Conservation (phyloP, 1,284 basidiomycete genomes). For the Puccinia novopanici region DNA sequence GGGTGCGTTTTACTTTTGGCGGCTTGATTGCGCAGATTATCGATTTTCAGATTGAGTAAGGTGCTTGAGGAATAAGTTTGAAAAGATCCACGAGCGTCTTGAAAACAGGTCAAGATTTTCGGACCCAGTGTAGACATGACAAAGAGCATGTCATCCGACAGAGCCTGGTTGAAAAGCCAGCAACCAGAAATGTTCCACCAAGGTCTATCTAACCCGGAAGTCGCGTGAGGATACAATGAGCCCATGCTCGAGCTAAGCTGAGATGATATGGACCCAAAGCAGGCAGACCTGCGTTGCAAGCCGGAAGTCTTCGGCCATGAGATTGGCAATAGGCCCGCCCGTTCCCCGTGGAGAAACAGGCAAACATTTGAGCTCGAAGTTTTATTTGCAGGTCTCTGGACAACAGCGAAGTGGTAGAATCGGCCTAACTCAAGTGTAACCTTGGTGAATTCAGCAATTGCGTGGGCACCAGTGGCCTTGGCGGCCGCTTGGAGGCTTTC, state of each 20-base stretch:
- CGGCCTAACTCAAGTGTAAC: conserved; percentile 17
- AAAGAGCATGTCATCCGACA: conserved; percentile 48
- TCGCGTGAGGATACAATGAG: neutral
- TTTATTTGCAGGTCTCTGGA: conserved; percentile 40
- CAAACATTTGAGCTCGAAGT: conserved; percentile 16
- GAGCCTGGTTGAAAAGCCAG: conserved; percentile 45
- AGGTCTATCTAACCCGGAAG: conserved; percentile 2
- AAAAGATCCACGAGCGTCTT: conserved; percentile 48
- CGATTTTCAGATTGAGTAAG: conserved; percentile 48
- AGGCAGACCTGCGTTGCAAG: conserved; percentile 34
- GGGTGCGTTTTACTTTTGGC: conserved; percentile 10
- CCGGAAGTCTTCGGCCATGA: conserved; percentile 29
- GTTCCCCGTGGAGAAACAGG: conserved; percentile 43
- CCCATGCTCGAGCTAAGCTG: neutral
- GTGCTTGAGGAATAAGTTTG: conserved; percentile 51
- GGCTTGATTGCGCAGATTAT: conserved; percentile 39
- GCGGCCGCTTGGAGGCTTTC: neutral
- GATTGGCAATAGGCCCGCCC: neutral
- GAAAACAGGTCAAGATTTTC: conserved; percentile 48
- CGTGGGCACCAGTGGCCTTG: neutral
- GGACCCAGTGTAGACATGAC: conserved; percentile 44
- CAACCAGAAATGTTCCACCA: conserved; percentile 40
- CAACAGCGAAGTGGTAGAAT: conserved; percentile 49
- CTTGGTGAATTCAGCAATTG: conserved; percentile 25
- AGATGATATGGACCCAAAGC: conserved; percentile 26